These are phyloP conservation scores for Neofusicoccum ribis DNA, from an alignment of 2,329 filamentous ascomycete genomes.

Conservation along the genomic window DNA sequence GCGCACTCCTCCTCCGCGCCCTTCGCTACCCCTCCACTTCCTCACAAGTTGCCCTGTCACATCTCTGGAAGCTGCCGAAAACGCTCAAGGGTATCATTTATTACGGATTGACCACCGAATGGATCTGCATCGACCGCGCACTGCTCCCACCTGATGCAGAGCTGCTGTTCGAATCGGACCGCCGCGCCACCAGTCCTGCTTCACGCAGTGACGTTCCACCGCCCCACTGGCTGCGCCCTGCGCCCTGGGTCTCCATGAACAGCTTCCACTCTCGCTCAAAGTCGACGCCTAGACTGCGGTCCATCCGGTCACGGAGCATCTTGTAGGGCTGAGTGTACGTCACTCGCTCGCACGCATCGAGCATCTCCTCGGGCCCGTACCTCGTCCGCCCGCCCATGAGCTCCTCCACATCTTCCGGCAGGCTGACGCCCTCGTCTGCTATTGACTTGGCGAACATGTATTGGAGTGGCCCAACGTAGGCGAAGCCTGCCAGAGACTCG, in stretches of 20 bases:
- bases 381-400: constrained; percentile 23
- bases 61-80: neutral
- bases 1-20: neutral
- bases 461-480: constrained; percentile 29
- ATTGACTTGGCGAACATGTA: constrained; percentile 27
- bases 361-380: constrained; percentile 28
- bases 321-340: constrained; percentile 28
- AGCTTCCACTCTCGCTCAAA: constrained; percentile 22
- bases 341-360: constrained; percentile 29
- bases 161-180: constrained; percentile 10
- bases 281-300: constrained; percentile 14
- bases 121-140: constrained; percentile 22
- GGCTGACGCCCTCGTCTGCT: constrained; percentile 18
- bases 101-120: constrained; percentile 22
- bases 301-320: constrained; percentile 21
- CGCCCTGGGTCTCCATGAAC: constrained; percentile 22
- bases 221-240: neutral
- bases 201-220: neutral
- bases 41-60: neutral
- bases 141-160: constrained; percentile 10
- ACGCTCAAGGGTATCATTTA: neutral
- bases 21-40: neutral
- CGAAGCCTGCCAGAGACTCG: constrained; percentile 26
- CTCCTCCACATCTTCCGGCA: constrained; percentile 23
- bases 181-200: neutral